phyloP scores from a whole-genome alignment of 331 rosid genomes.

The Spiraea crenata region DNA sequence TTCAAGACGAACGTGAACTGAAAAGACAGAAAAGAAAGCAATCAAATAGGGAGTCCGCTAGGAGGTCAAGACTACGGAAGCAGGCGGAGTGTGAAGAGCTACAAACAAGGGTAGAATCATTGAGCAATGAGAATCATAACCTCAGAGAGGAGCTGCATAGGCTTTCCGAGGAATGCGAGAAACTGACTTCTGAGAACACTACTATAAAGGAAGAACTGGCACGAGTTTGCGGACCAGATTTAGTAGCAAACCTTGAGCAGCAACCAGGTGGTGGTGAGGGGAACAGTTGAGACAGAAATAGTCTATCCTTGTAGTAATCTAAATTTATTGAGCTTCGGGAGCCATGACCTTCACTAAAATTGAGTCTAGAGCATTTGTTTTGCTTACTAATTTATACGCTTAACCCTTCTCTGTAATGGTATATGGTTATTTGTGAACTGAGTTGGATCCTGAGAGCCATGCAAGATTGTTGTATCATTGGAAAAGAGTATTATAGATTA shows the following conservation, averaged over 20 bases:
- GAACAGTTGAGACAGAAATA: conserved; percentile 28
- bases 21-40: conserved; percentile 97
- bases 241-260: conserved; percentile 58
- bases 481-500: conserved; percentile 17
- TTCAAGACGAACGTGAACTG: conserved; percentile 90
- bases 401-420: conserved; percentile 31
- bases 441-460: conserved; percentile 19
- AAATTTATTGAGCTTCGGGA: conserved; percentile 29
- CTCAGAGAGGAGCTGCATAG: conserved; percentile 69
- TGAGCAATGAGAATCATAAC: conserved; percentile 60
- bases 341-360: conserved; percentile 29
- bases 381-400: conserved; percentile 45
- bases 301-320: conserved; percentile 28
- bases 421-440: conserved; percentile 15
- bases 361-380: conserved; percentile 42
- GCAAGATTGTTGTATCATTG: conserved; percentile 25
- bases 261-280: conserved; percentile 27
- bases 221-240: conserved; percentile 72
- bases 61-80: conserved; percentile 96
- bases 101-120: conserved; percentile 62
- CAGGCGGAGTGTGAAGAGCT: conserved; percentile 99
- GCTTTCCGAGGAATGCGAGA: conserved; percentile 75
- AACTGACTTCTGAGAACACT: conserved; percentile 65
- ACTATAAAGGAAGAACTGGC: conserved; percentile 88
- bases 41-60: conserved; percentile 93